Percentiles rank a stretch among this genome's conserved stretches.
These are phyloP conservation scores for Saraca asoca DNA, from an alignment of 331 rosid genomes.

Conservation along the genomic window DNA sequence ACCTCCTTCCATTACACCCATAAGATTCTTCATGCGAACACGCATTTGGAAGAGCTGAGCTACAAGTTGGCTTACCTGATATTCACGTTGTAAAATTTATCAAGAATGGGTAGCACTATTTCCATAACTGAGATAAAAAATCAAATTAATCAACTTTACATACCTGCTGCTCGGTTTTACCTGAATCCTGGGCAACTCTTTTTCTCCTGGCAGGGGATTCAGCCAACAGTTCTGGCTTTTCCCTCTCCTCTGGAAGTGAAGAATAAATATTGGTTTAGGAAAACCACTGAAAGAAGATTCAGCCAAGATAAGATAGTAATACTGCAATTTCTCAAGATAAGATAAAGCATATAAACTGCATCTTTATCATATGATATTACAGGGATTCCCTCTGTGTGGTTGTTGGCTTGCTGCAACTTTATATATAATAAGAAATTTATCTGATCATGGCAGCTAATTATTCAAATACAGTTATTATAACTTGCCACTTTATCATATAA, in stretches of 20 bases:
- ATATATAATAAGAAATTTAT: slow-evolving; percentile 11
- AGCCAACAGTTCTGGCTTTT: slow-evolving; percentile 91
- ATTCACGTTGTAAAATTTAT: slow-evolving; percentile 30
- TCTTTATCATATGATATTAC: slow-evolving; percentile 8
- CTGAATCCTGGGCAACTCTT: slow-evolving; percentile 85
- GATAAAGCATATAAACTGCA: slow-evolving; percentile 16
- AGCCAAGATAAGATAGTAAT: slow-evolving; percentile 18
- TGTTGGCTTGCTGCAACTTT: slow-evolving; percentile 6
- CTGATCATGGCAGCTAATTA: slow-evolving; percentile 4
- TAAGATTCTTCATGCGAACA: slow-evolving; percentile 86
- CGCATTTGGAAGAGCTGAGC: slow-evolving; percentile 98
- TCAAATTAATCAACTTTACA: slow-evolving; percentile 11
- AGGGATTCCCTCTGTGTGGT: not conserved
- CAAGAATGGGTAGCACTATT: slow-evolving; percentile 23
- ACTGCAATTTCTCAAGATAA: slow-evolving; percentile 5
- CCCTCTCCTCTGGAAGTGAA: slow-evolving; percentile 83
- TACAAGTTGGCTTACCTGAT: slow-evolving; percentile 83
- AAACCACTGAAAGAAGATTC: slow-evolving; percentile 11
- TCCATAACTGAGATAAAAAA: slow-evolving; percentile 4
- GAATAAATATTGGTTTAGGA: slow-evolving; percentile 30
- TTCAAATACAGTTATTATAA: not conserved
- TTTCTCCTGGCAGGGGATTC: slow-evolving; percentile 87
- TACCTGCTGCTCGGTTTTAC: slow-evolving; percentile 97
- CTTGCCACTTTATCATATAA: not conserved
- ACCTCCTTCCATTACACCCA: slow-evolving; percentile 94